Base-by-base conservation (phyloP, 2,329 filamentous ascomycete genomes). In the Tolypocladium cylindrosporum region DNA sequence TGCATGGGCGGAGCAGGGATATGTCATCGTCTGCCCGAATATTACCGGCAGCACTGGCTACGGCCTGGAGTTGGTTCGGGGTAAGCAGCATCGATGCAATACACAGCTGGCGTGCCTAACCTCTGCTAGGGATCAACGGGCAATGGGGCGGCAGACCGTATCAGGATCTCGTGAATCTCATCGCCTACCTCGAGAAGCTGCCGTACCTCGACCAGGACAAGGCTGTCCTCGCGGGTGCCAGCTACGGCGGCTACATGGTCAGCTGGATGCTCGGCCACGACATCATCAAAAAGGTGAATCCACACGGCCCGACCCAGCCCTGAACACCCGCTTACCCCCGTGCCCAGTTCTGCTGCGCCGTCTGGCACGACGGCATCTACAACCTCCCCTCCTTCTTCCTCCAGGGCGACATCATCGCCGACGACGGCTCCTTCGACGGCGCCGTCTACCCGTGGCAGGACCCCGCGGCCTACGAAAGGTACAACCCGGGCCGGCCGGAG, bases 171-270 rank as follows among this genome's bases (percentile, higher is more conserved):
- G 75, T 79, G 36, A 78, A 76, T 48, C 78, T 82, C 11, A 75
- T 84, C 54, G 73, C 79, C 11, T 73, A 79, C 60, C 77, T 85
- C 48, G 72, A 79, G 57, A 63, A 72, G 1, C 71, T 82, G 11
- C 69, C 83, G 0, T 83, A 79, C 56, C 72, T 85, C 31, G 82
- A 85, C 63, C 77, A 75, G 14, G 68, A 69, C 10, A 78, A 80
- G 8, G 80, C 79, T 1, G 73, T 84, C 24, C 75, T 80, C 0
- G 70, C 79, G 1, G 82, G 82, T 0, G 78, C 72, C 8, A 79
- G 77, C 8, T 84, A 80, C 59, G 82, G 82, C n/a, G 82, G 80
- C 11, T 85, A 82, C 67, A 79, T 85, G 78, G 75, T 83, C 62
- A 81, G 82, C 63, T 84, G 80, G 78, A 77, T 85, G 27, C 74